phyloP scores from a whole-genome alignment of 1,284 basidiomycete species.

The Megacollybia platyphylla region DNA sequence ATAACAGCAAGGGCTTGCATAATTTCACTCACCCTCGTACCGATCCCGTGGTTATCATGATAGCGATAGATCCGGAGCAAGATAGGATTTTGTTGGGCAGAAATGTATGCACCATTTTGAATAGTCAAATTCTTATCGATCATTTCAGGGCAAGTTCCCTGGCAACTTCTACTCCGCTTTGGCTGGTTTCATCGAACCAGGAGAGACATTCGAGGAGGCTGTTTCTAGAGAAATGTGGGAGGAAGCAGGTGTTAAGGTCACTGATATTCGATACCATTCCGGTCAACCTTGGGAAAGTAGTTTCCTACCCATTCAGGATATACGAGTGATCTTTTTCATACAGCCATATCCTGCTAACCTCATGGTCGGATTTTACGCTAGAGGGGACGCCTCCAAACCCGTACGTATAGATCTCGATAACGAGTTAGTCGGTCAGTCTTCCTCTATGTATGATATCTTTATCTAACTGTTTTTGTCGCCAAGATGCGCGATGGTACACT shows the following conservation, averaged over 20 bases:
- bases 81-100: slow-evolving; percentile 82
- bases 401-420: slow-evolving; percentile 89
- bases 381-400: slow-evolving; percentile 57
- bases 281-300: slow-evolving; percentile 66
- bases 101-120: slow-evolving; percentile 38
- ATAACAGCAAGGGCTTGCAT: slow-evolving; percentile 62
- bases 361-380: slow-evolving; percentile 86
- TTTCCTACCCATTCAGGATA: slow-evolving; percentile 1
- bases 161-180: slow-evolving; percentile 75
- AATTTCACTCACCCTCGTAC: slow-evolving; percentile 87
- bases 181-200: slow-evolving; percentile 87
- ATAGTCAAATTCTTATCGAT: not conserved
- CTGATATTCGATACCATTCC: slow-evolving; percentile 80
- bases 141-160: slow-evolving; percentile 50
- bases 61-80: slow-evolving; percentile 65
- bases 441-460: slow-evolving; percentile 1
- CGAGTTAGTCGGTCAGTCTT: slow-evolving; percentile 73
- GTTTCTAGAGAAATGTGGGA: slow-evolving; percentile 91
- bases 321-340: not conserved
- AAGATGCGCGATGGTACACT: slow-evolving; percentile 85
- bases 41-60: slow-evolving; percentile 89
- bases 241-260: slow-evolving; percentile 83
- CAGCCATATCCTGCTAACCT: slow-evolving; percentile 83
- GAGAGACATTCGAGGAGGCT: slow-evolving; percentile 92
- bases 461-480: not conserved